phyloP scores from a whole-genome alignment of 2,329 filamentous ascomycete genomes.

The Fusarium palustre region DNA sequence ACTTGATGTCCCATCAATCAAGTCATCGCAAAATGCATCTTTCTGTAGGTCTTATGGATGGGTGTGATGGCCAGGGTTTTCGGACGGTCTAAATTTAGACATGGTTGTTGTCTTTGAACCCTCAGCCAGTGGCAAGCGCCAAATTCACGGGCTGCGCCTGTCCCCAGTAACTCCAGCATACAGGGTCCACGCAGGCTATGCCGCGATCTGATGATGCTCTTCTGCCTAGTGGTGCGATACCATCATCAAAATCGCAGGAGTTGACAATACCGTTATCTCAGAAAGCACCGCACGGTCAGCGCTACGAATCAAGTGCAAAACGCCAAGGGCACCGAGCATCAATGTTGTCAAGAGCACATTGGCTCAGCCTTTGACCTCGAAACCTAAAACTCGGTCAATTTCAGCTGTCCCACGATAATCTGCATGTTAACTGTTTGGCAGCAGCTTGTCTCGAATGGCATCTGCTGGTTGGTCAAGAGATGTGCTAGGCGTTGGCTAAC shows the following conservation, averaged over 20 bases:
- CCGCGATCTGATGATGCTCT: not conserved
- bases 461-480: slow-evolving; percentile 1
- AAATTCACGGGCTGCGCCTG: slow-evolving; percentile 17
- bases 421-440: slow-evolving; percentile 31
- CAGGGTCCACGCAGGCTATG: slow-evolving; percentile 17
- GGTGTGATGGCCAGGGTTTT: slow-evolving; percentile 17
- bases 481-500: slow-evolving; percentile 12
- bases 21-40: not conserved
- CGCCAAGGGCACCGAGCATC: slow-evolving; percentile 1
- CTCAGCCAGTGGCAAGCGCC: slow-evolving; percentile 21
- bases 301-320: not conserved
- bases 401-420: slow-evolving; percentile 12
- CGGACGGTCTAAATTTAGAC: slow-evolving; percentile 37
- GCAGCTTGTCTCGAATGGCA: slow-evolving; percentile 14
- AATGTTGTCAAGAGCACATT: slow-evolving; percentile 17
- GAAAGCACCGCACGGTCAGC: not conserved
- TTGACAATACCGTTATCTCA: not conserved
- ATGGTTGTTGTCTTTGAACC: slow-evolving; percentile 7
- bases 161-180: slow-evolving; percentile 16
- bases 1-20: not conserved
- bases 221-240: not conserved
- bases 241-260: not conserved
- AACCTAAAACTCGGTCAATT: slow-evolving; percentile 6
- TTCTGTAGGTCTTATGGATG: slow-evolving; percentile 11
- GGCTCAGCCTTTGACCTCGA: not conserved